Evolutionary conservation across 371 early-diverging fungal species (phyloP), one percentile per base, ranked within the genome.

Genomic region (Lichtheimia ornata): DNA sequence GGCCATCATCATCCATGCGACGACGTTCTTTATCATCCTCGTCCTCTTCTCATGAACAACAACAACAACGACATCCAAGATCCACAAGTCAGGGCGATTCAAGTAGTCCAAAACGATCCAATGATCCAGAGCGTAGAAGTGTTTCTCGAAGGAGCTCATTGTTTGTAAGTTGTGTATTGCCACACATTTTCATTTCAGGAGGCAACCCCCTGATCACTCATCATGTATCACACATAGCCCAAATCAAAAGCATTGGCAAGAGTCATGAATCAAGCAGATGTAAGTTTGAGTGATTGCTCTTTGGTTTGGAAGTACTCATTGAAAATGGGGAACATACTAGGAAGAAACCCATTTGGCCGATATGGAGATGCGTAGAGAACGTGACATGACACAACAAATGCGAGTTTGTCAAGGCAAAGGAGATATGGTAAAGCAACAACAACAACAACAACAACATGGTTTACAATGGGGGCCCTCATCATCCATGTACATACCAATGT

Each of bases 341-440:
- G 79, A 78, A 67, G 79, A 78, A 54, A 71, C 72, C 17, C 69
- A 67, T 45, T 69, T 71, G 56, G 67, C 68, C 41, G 79, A 78
- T 64, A 35, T 75, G 41, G 79, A 78, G 45, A 78, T 78, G 73
- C 70, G 76, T 11, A 65, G 73, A 43, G 79, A 78, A 53, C 65
- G 71, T 24, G 71, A 67, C 42, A 68, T 71, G 49, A 71, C 75
- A 3, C 53, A 56, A 14, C 69, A 74, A 35, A 62, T 73, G 14
- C 71, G 71, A 47, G 60, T 47, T 17, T 49, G 59, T 43, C 49
- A 56, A 22, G 64, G 59, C 43, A 56, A 30, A 62, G 54, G 15
- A 35, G 30, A 56, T 17, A n/a, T 22, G 35, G 35, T 35, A 11
- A 11, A 35, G 35, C 7, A n/a, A n/a, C n/a, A n/a, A n/a, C n/a